phyloP scores from a whole-genome alignment of 2,329 filamentous ascomycete genomes.

The Pestalotiopsis fici region DNA sequence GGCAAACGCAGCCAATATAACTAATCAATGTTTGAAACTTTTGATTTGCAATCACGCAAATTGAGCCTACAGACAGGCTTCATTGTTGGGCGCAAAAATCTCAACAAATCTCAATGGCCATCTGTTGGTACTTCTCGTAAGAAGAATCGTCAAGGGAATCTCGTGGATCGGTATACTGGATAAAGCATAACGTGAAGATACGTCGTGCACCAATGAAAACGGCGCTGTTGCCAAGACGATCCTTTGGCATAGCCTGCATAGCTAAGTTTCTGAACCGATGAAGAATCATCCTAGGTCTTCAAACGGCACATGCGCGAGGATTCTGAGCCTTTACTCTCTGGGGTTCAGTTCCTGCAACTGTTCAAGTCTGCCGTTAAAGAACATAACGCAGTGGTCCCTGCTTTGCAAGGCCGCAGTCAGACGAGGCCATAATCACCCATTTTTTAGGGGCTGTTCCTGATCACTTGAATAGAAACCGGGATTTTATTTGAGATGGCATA shows the following conservation, averaged over 20 bases:
- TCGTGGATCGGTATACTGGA: too few relatives aligned
- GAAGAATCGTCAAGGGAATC: neutral
- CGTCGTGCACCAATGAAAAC: neutral
- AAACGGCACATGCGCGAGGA: neutral
- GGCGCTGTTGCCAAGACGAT: neutral
- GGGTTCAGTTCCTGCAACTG: neutral
- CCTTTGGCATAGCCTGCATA: neutral
- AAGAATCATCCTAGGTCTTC: neutral
- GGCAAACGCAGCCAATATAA: neutral
- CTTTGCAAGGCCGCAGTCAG: neutral
- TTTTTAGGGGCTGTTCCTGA: neutral
- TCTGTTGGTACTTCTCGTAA: neutral
- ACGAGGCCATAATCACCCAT: neutral
- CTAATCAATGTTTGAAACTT: neutral
- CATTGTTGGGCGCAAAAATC: neutral
- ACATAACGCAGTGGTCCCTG: neutral
- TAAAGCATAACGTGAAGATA: neutral
- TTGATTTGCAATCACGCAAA: neutral
- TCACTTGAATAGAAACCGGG: neutral
- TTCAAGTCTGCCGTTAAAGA: neutral
- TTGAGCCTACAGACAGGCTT: neutral
- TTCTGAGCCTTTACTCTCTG: neutral
- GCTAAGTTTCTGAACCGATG: neutral
- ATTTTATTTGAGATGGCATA: neutral
- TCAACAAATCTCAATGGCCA: neutral